Evolutionary conservation across 2,329 filamentous ascomycete species (phyloP), one percentile per base, ranked within the genome.

Genomic region (Fusarium poae): DNA sequence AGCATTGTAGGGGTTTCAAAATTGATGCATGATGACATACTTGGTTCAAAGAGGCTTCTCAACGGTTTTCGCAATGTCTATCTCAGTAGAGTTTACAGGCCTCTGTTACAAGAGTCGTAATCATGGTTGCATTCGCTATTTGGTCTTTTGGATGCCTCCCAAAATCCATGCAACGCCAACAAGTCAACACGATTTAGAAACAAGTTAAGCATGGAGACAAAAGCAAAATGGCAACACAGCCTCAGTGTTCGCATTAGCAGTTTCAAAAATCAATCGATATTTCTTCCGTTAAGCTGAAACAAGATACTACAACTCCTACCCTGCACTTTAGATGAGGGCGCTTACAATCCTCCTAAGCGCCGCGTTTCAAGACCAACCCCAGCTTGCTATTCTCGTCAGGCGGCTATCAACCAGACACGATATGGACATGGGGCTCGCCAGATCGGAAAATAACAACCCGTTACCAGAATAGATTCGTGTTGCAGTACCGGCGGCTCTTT

Each of bases 1-100:
- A 73, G 68, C 62, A 68, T 58, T 39, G 68, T 70, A 57, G 43
- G 71, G 62, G 8, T 59, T 15, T 42, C 34, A 43, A 64, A 40
- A 25, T 58, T 64, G 52, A 51, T 52, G 51, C 45, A 58, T 58
- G 8, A 39, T 64, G 60, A 46, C 59, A 64, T 58, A 45, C n/a
- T n/a, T 39, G n/a, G 52, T 29, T 34, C 27, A 18, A 61, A 15
- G 23, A 55, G 35, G 42, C n/a, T 57, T 60, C 23, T 37, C 32
- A 32, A 42, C 13, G 29, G 27, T n/a, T 35, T 15, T 32, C n/a
- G 12, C 15, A 37, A 40, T 44, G 21, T 12, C 40, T n/a, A n/a
- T 21, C 15, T 11, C 16, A 21, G 18, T 13, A 16, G 20, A 12
- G 23, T 40, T 53, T 35, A 40, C 30, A 39, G 2, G 25, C 21